Evolutionary conservation across 139 green algal genomes (phyloP), one percentile per base, ranked within the genome.

Genomic region (Closterium sp.): DNA sequence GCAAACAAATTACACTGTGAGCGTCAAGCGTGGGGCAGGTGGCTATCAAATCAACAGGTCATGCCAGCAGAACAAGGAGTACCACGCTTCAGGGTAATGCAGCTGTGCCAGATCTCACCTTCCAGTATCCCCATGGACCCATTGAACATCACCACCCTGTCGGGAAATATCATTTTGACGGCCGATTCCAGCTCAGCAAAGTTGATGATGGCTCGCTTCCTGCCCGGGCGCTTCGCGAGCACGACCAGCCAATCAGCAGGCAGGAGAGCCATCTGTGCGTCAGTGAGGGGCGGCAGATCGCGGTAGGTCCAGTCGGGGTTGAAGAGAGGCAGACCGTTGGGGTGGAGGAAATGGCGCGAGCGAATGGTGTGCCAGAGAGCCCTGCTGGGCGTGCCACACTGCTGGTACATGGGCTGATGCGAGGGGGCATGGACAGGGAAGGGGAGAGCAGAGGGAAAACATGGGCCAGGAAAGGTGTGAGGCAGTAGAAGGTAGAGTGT

Each of bases 281-380:
- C 29, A 31, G 22, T 29, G 85, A 88, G 29, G 19, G 85, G 85
- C 85, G 85, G 85, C 29, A 31, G 17, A 2, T 88, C 29, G 85
- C 85, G 85, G 85, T 31, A 31, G 7, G 85, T 88, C 85, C 85
- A 88, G 85, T 88, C 85, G 85, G 85, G 85, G 85, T 88, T 88
- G 85, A 88, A 88, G 85, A 88, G 19, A 22, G 85, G 85, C 85
- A 88, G 85, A 1, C 85, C 85, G 85, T 88, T 21, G 85, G 29
- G 85, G 21, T 19, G 85, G 13, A 88, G 29, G 29, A 88, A 31
- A 24, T 88, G 85, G 29, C 30, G 29, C 29, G 29, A 31, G 29
- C 85, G 85, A 19, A 88, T 88, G 85, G 29, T 31, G 85, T 31
- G 85, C 85, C 85, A 88, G 29, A 88, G 85, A 31, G 85, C 22